Base-by-base conservation (phyloP, 2,329 filamentous ascomycete genomes). In the Monosporascus sp. region DNA sequence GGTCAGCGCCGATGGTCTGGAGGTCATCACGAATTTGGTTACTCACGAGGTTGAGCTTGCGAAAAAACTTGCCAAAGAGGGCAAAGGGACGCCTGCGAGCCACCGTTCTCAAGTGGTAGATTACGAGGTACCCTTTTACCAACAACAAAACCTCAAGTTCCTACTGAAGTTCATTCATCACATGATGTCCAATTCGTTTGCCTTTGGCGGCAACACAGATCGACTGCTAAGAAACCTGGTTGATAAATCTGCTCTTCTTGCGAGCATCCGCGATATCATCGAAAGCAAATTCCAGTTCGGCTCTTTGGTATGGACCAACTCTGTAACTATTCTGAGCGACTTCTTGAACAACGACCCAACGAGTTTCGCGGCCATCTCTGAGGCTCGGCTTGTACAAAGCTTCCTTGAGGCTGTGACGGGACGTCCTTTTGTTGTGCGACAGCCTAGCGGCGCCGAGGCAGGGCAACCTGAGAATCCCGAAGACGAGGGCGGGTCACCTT, bases 331-430 rank as follows among this genome's bases (percentile, higher is more conserved):
- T 53, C 77, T 99, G 49, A 94, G 90, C 66, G 93, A 91, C 63
- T 99, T 99, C 71, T 96, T 99, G 64, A 95, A 99, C 72, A 97
- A 97, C 66, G 94, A 99, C 65, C 94, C 94, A 0, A 99, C 94
- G 1, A 99, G 94, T 70, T 99, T 96, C 69, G 88, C 91, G 27
- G 91, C 96, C 24, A 94, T 99, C 59, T 91, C 90, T 16, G 94
- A 99, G 72, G 93, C 94, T 49, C 91, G 91, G 22, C 81, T 99
- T 62, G 92, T 94, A 64, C 88, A 88, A 67, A 90, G 86, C 50
- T 88, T 97, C 54, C 78, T 99, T 16, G 87, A 93, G 69, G 85
- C 92, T 3, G 82, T 97, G 51, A 95, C 85, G 1, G 78, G 81
- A 5, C 74, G 73, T 26, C 64, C 73, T 5, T 67, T 84, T 5